Base-by-base conservation (phyloP, 352 stramenopile genomes). In the Globisporangium parvum region DNA sequence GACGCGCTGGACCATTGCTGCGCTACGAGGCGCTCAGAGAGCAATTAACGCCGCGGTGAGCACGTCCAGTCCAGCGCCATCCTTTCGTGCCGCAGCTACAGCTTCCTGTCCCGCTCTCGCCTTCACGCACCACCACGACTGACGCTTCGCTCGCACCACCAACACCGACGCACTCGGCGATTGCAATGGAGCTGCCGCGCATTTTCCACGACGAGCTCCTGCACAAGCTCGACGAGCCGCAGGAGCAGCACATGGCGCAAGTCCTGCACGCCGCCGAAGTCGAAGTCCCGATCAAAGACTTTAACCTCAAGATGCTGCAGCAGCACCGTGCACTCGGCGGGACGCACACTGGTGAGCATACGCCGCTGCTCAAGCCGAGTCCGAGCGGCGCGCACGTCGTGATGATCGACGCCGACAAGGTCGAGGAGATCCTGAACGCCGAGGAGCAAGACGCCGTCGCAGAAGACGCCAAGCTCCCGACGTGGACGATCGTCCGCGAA, bases 201-300 rank as follows among this genome's bases (percentile, higher is more conserved):
- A 20, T 71, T 21, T 59, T 48, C 40, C 65, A 76, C 41, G 65
- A 73, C 53, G 48, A 33, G 9, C 45, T 71, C 46, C 56, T 73
- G 42, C 65, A 73, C 62, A 44, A 69, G 35, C 55, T 76, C 26
- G 68, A 76, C 47, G 55, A 66, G 47, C 58, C 65, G 23, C 62
- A 45, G 24, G 53, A 70, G 44, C 46, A 76, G 40, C 68, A 71
- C 24, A 47, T 66, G 10, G 57, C 63, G n/a, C 51, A 46, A 14
- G 48, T 37, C 31, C 31, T 37, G 31, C 31, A 37, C 31, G 31
- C 31, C 31, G 31, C 31, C 6, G 31, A 37, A 37, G 31, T 37
- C 31, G 31, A 37, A 37, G 31, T 37, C 31, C 31, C 31, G 31
- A 37, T 37, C 31, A 37, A 37, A 10, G 31, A 37, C 31, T 37